Percentiles rank a stretch among this genome's conserved stretches.
Conservation (phyloP, 768 basidiomycete species). For the Suillus subaureus region DNA sequence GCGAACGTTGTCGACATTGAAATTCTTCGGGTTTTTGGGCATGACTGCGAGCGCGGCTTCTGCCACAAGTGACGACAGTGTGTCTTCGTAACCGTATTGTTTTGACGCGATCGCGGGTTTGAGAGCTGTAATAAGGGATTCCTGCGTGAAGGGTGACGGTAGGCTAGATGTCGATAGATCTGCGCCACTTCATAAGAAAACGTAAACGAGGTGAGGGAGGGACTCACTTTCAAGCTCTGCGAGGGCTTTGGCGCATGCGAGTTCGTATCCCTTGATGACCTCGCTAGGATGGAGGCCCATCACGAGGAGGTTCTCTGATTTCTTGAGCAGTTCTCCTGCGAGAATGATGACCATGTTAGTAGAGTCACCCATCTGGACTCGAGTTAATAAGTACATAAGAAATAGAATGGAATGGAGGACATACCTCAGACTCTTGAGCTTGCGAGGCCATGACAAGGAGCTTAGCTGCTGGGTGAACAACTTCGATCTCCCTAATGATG, state of each 20-base stretch:
- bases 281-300: slow-evolving; percentile 99
- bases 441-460: slow-evolving; percentile 99
- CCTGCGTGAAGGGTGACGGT: slow-evolving; percentile 70
- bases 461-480: slow-evolving; percentile 98
- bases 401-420: slow-evolving; percentile 23
- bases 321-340: slow-evolving; percentile 93
- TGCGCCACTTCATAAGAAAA: slow-evolving; percentile 31
- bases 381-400: slow-evolving; percentile 7
- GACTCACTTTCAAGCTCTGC: slow-evolving; percentile 88
- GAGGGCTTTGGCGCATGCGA: slow-evolving; percentile 81
- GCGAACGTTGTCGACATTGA: slow-evolving; percentile 97
- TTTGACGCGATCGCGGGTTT: slow-evolving; percentile 95
- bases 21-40: slow-evolving; percentile 85
- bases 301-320: slow-evolving; percentile 86
- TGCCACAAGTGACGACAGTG: slow-evolving; percentile 79
- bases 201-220: slow-evolving; percentile 13
- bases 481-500: slow-evolving; percentile 96
- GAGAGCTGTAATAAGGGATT: slow-evolving; percentile 72
- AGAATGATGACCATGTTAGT: slow-evolving; percentile 96
- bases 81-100: slow-evolving; percentile 93
- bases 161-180: slow-evolving; percentile 72
- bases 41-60: slow-evolving; percentile 93
- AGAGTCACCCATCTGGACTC: slow-evolving; percentile 88
- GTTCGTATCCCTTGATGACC: slow-evolving; percentile 92
- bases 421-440: slow-evolving; percentile 91